Evolutionary conservation across 768 basidiomycete species (phyloP), one percentile per base, ranked within the genome.

Genomic region (Pleurotus citrinopileatus): DNA sequence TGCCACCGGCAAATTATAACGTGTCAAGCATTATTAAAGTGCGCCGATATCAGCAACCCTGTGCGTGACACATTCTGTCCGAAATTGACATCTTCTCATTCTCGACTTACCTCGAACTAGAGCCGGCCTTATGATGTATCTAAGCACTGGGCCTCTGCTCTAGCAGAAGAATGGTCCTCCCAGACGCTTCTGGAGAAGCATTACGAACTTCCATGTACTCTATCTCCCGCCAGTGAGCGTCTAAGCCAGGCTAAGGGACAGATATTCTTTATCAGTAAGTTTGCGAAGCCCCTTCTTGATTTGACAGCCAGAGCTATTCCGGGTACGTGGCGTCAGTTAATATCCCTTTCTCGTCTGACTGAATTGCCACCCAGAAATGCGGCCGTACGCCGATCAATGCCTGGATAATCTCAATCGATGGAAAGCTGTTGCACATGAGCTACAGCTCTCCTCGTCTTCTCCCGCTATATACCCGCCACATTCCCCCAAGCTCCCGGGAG

Each of bases 11-110:
- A 88, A 60, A 74, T 89, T 22, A 69, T 96, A 51, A 68, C 94
- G 20, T 96, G 92, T 65, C 94, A 98, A 63, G 89, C 90, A 2
- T 72, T 99, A 48, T 85, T 99, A 67, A 98, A 99, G 70, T 97
- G 95, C 63, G 94, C 96, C 15, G 97, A 99, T 71, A 98, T 99
- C 63, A 94, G 92, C 66, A 99, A 99, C 67, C 96, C 97, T 13
- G 94, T 97, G 66, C 59, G 94, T 82, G 37, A 45, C 48, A 29
- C 29, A 42, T 17, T 40, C 9, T 48, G 27, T 37, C 34, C 50
- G 52, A 36, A n/a, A 44, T 51, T 40, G 12, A 55, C 32, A 26
- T 7, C 52, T 47, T 52, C 28, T 9, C 51, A 43, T 6, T 54
- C 40, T 28, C 34, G 2, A 36, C 17, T 50, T 38, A 17, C 17